phyloP scores from a whole-genome alignment of 345 rosid species.

The Luvunga scandens region DNA sequence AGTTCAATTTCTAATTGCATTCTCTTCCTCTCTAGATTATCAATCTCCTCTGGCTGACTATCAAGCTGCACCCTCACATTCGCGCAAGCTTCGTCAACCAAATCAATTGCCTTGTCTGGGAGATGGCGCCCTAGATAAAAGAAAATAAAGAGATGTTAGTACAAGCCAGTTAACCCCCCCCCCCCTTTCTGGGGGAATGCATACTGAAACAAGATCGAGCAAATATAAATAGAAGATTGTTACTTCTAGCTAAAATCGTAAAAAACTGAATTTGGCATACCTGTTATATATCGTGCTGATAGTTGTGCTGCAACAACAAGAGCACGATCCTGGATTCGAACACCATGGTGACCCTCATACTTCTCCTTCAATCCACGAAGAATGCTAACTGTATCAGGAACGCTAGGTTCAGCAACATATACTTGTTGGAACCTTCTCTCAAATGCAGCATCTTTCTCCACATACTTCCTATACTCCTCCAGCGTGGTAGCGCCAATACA shows the following conservation, averaged over 20 bases:
- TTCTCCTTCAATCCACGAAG: conserved; percentile 92
- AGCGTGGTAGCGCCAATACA: conserved; percentile 95
- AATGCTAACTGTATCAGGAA: conserved; percentile 72
- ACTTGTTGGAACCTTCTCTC: conserved; percentile 94
- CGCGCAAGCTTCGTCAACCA: conserved; percentile 93
- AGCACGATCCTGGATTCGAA: conserved; percentile 79
- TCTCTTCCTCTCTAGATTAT: conserved; percentile 77
- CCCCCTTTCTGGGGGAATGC: background rate
- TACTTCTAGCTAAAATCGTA: background rate
- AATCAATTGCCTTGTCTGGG: conserved; percentile 91
- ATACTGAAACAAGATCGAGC: background rate
- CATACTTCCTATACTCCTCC: conserved; percentile 92
- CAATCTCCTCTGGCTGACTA: conserved; percentile 96
- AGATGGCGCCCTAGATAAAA: conserved; percentile 67
- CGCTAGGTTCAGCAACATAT: conserved; percentile 92
- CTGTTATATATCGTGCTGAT: conserved; percentile 88
- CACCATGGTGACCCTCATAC: conserved; percentile 97
- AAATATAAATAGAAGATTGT: background rate
- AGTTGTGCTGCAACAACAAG: conserved; percentile 83
- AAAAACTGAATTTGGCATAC: conserved; percentile 32
- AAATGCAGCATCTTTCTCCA: conserved; percentile 95
- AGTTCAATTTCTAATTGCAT: conserved; percentile 88
- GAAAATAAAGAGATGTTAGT: background rate
- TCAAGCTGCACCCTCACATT: conserved; percentile 96
- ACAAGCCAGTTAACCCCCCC: background rate